Conservation (phyloP, 495 filamentous ascomycete genomes). For the Bathelium albidoporum region DNA sequence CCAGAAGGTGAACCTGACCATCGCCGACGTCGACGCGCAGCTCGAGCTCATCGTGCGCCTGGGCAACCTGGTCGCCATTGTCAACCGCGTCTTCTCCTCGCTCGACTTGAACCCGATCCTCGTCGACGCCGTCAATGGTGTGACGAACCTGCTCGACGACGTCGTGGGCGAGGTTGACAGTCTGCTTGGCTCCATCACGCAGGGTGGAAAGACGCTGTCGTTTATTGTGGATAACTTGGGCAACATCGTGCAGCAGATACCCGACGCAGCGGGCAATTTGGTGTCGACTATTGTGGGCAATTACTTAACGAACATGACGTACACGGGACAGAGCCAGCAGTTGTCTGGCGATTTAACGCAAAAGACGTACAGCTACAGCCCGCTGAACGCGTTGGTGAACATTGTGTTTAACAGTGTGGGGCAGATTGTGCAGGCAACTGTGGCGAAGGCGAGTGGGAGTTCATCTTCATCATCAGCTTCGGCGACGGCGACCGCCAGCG, state of each 20-base stretch:
- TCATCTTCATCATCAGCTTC: constrained; percentile 7
- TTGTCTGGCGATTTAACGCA: constrained; percentile 41
- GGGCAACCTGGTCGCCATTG: constrained; percentile 44
- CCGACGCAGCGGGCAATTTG: constrained; percentile 28
- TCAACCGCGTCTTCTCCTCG: constrained; percentile 45
- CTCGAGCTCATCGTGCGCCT: constrained; percentile 47
- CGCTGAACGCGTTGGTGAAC: constrained; percentile 45
- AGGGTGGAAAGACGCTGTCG: constrained; percentile 40
- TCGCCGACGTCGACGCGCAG: constrained; percentile 44
- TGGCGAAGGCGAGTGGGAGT: constrained; percentile 25
- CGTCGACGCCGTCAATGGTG: constrained; percentile 43
- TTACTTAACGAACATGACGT: constrained; percentile 47
- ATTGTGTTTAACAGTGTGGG: constrained; percentile 45
- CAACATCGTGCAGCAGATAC: constrained; percentile 47
- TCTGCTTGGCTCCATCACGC: constrained; percentile 42
- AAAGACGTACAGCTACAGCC: constrained; percentile 43
- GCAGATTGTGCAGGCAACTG: constrained; percentile 47
- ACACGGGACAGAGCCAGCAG: constrained; percentile 35
- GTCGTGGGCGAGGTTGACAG: constrained; percentile 47
- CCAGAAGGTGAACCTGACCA: constrained; percentile 48
- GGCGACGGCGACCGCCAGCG: constrained; percentile 2
- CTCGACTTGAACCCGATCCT: constrained; percentile 49
- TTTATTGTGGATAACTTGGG: constrained; percentile 50
- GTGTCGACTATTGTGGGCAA: constrained; percentile 44
- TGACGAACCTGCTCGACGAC: constrained; percentile 36